phyloP scores from a whole-genome alignment of 1,139 yeast species.

The Scheffersomyces quercinus region DNA sequence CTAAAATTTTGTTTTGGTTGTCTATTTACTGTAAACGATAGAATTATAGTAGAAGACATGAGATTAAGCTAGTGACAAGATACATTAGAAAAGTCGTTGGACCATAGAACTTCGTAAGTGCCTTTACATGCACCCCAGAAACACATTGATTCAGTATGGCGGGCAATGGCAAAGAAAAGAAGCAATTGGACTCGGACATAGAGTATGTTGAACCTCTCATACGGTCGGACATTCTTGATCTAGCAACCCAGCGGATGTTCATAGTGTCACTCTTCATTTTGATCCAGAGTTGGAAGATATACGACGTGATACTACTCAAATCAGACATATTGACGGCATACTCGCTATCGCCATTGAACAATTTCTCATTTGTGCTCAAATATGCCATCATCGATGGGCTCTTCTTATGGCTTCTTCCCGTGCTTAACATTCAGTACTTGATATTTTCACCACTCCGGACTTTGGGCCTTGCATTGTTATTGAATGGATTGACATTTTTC shows the following conservation, averaged over 20 bases:
- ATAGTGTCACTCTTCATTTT: constrained; percentile 65
- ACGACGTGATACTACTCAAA: constrained; percentile 58
- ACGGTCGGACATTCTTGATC: constrained; percentile 61
- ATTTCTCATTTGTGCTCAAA: constrained; percentile 64
- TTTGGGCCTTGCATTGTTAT: constrained; percentile 37
- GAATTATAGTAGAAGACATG: too few species aligned
- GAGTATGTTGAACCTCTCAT: constrained; percentile 26
- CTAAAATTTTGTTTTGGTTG: too few species aligned
- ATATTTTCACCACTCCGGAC: constrained; percentile 58
- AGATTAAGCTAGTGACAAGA: too few species aligned
- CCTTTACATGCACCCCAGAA: too few species aligned
- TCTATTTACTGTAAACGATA: too few species aligned
- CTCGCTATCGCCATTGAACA: constrained; percentile 35
- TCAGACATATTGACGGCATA: constrained; percentile 20
- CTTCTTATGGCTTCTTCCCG: constrained; percentile 68
- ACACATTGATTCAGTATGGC: background rate
- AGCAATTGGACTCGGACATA: constrained; percentile 6
- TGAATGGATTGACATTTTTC: constrained; percentile 42
- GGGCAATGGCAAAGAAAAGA: constrained; percentile 3
- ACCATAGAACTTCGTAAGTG: too few species aligned
- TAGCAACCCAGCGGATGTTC: constrained; percentile 78
- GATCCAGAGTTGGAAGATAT: constrained; percentile 79
- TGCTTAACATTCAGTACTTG: constrained; percentile 72
- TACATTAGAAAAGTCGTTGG: too few species aligned
- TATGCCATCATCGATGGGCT: constrained; percentile 73